A percentile compares a stretch with the other conserved stretches of the same genome.
Conservation (phyloP, 164 flowering plant species). For the Magnolia kwangsiensis region DNA sequence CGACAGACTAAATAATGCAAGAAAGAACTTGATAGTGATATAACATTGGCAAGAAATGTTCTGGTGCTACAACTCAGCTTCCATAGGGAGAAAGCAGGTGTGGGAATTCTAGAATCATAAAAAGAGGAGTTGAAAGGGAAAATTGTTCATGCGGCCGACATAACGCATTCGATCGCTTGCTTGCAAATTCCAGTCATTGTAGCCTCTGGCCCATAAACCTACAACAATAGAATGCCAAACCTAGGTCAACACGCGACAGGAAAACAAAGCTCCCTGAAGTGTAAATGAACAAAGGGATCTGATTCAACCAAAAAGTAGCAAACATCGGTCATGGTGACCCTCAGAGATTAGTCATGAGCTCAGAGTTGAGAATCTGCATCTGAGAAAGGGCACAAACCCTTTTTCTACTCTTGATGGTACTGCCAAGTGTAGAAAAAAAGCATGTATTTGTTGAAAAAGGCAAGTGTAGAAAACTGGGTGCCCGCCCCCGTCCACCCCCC, state of each 20-base stretch:
- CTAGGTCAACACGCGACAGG: background rate
- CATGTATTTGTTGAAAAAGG: too few relatives aligned
- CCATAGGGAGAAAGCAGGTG: too few relatives aligned
- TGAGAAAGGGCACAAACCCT: too few relatives aligned
- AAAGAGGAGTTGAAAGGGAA: background rate
- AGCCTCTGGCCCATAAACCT: slow-evolving; percentile 94
- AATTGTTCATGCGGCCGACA: slow-evolving; percentile 41
- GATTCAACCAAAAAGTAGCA: background rate
- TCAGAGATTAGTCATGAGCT: background rate
- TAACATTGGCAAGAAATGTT: background rate
- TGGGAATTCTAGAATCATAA: background rate
- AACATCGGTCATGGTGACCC: background rate
- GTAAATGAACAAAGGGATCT: background rate
- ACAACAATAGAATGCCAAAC: slow-evolving; percentile 17
- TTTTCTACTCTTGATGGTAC: too few relatives aligned
- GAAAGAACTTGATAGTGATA: background rate
- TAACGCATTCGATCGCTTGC: slow-evolving; percentile 85
- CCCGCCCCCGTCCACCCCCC: too few relatives aligned
- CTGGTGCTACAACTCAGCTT: background rate
- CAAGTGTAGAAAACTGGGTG: too few relatives aligned
- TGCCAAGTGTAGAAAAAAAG: too few relatives aligned
- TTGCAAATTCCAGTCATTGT: slow-evolving; percentile 98
- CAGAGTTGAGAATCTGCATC: too few relatives aligned
- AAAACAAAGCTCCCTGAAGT: background rate
- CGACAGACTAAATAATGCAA: background rate